These are phyloP conservation scores for Diaporthe vaccinii DNA, from an alignment of 2,329 filamentous ascomycete species.

Conservation along the genomic window DNA sequence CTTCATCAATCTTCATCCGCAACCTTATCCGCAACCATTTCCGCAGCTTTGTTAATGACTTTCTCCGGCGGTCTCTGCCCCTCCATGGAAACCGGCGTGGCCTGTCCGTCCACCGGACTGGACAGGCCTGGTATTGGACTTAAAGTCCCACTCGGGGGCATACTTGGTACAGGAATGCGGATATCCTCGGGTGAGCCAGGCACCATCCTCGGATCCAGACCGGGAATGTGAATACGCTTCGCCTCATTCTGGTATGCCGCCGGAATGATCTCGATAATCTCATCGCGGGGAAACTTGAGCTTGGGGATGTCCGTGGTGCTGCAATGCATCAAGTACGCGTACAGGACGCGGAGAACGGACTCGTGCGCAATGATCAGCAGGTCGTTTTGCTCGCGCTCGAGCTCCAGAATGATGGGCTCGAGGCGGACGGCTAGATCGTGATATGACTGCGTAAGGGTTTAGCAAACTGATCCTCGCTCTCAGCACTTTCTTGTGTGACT, in stretches of 20 bases:
- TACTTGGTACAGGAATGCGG: slow-evolving; percentile 77
- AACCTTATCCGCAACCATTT: slow-evolving; percentile 66
- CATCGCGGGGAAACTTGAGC: slow-evolving; percentile 92
- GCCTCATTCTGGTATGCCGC: slow-evolving; percentile 98
- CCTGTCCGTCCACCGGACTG: slow-evolving; percentile 59
- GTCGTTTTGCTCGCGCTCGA: slow-evolving; percentile 97
- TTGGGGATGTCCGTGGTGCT: slow-evolving; percentile 94
- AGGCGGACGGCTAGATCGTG: slow-evolving; percentile 98
- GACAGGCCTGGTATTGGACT: slow-evolving; percentile 64
- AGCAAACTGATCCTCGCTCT: neutral
- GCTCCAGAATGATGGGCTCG: slow-evolving; percentile 96
- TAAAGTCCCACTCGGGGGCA: slow-evolving; percentile 55
- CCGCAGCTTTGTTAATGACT: slow-evolving; percentile 63
- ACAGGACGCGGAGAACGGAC: slow-evolving; percentile 95
- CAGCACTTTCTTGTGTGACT: slow-evolving; percentile 40
- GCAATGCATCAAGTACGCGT: slow-evolving; percentile 98
- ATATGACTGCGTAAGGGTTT: slow-evolving; percentile 77
- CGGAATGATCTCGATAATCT: slow-evolving; percentile 99
- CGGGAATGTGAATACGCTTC: slow-evolving; percentile 88
- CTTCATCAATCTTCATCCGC: slow-evolving; percentile 63
- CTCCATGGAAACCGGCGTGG: slow-evolving; percentile 42
- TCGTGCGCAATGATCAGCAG: slow-evolving; percentile 99
- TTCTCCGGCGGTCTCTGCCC: slow-evolving; percentile 58
- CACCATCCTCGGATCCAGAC: slow-evolving; percentile 74
- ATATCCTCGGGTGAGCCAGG: slow-evolving; percentile 86